Evolutionary conservation across 1,139 yeast species (phyloP), one percentile per base, ranked within the genome.

Genomic region (Yamadazyma dendronema): DNA sequence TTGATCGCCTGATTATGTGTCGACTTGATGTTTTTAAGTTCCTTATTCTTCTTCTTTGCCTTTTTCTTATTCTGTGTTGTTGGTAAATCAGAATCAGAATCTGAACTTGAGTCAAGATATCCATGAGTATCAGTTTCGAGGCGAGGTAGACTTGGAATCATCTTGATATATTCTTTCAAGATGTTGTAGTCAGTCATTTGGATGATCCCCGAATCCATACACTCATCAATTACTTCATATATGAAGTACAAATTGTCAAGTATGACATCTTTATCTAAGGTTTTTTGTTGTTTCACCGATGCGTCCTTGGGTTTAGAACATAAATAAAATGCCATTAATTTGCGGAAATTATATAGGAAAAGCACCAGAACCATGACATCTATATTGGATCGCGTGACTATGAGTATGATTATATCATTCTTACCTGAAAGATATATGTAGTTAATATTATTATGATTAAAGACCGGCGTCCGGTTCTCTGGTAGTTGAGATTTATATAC

Each of bases 151-250:
- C 65, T 66, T 7, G 65, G 62, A 37, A 61, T 64, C 33, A 67
- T 61, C 46, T 70, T 71, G 37, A 71, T 70, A 47, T 65, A 71
- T 41, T 71, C 77, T 41, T 66, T 67, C 28, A 71, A 52, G 23
- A 71, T 62, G 41, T 67, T 70, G 47, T 61, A 69, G 46, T 71
- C 76, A 1, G 76, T 67, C 38, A 62, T 55, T 43, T 71, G 77
- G 11, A 67, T 50, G 4, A 70, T 49, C 6, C 77, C 77, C 39
- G 63, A 61, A 43, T 71, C 77, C 58, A 71, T 59, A 46, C 75
- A 69, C 43, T 71, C 77, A 39, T 71, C 77, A 17, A 71, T 46
- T 4, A 71, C 50, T 44, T 71, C 77, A 38, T 63, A 65, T 9
- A 71, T 58, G 30, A 71, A 53, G 35, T 61, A 62, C 34, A 62